A percentile compares a stretch with the other conserved stretches of the same genome.
Evolutionary conservation across 192 early-diverging fungal genomes (phyloP).

Genomic region (Pilaira anomala): DNA sequence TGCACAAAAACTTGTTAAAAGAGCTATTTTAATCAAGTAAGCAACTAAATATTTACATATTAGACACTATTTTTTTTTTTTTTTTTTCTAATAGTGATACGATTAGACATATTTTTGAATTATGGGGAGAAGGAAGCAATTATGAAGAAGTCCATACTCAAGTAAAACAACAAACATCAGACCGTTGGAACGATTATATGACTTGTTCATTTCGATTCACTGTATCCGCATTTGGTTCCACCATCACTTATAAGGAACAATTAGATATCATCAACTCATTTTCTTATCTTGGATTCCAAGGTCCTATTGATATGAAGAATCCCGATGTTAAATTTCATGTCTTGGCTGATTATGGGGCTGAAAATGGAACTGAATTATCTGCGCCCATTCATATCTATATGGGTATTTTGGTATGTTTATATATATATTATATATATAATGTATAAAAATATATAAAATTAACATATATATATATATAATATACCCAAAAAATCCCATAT

Average conservation of each 20-base stretch:
- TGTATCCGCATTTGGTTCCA: conserved; percentile 72
- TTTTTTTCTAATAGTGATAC: no score
- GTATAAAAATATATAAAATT: no score
- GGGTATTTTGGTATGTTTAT: conserved; percentile 64
- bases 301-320: conserved; percentile 78
- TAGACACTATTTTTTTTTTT: background rate
- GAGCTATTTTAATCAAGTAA: conserved; percentile 84
- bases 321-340: conserved; percentile 73
- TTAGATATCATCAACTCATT: conserved; percentile 79
- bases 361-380: conserved; percentile 19
- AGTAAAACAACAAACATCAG: conserved; percentile 56
- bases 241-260: conserved; percentile 69
- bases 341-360: conserved; percentile 74
- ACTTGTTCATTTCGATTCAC: conserved; percentile 68
- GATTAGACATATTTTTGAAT: conserved; percentile 53
- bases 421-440: no score
- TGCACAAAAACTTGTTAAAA: conserved; percentile 72
- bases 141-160: conserved; percentile 58
- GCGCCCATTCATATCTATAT: conserved; percentile 52
- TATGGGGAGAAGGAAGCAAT: conserved; percentile 70
- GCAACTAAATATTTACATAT: background rate
- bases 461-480: no score
- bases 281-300: conserved; percentile 76
- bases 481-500: conserved; percentile 75
- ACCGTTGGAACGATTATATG: conserved; percentile 54